phyloP scores from a whole-genome alignment of 2,329 filamentous ascomycete genomes.

The Beauveria rudraprayagi region DNA sequence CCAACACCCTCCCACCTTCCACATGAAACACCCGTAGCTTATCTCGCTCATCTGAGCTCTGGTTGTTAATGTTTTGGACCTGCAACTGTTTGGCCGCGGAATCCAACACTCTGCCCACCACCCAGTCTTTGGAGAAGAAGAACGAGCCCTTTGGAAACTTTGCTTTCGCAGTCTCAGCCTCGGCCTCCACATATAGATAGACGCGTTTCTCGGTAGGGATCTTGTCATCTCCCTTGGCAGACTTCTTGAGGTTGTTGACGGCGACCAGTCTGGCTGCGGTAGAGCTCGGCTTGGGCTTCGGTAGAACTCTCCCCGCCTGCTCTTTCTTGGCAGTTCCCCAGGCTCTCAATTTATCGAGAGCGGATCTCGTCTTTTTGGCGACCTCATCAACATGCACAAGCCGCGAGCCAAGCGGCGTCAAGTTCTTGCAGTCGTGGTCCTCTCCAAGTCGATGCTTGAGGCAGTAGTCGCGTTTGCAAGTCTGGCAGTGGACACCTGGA shows the following conservation, averaged over 20 bases:
- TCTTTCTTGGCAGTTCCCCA: constrained; percentile 74
- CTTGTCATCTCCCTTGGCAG: constrained; percentile 83
- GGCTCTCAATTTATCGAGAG: constrained; percentile 66
- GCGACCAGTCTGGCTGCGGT: constrained; percentile 59
- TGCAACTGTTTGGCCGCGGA: constrained; percentile 68
- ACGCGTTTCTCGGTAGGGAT: constrained; percentile 75
- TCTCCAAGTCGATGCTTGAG: constrained; percentile 68
- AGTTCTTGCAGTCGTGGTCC: constrained; percentile 77
- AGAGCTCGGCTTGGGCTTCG: constrained; percentile 55
- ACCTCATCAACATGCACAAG: constrained; percentile 36
- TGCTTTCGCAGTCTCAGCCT: constrained; percentile 72
- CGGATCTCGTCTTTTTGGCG: constrained; percentile 61
- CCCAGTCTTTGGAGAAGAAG: constrained; percentile 79
- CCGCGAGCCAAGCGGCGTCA: constrained; percentile 50
- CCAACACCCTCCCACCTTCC: constrained; percentile 76
- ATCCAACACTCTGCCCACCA: constrained; percentile 75
- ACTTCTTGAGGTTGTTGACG: constrained; percentile 72
- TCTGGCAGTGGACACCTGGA: constrained; percentile 62
- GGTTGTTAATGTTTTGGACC: constrained; percentile 78
- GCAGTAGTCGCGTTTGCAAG: constrained; percentile 68
- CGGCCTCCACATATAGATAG: constrained; percentile 85
- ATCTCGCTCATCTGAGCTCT: constrained; percentile 65
- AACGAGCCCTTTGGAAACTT: constrained; percentile 78
- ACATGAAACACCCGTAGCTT: constrained; percentile 87
- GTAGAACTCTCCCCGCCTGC: constrained; percentile 48